phyloP scores from a whole-genome alignment of 75 land plant species.

The Picea sitchensis region DNA sequence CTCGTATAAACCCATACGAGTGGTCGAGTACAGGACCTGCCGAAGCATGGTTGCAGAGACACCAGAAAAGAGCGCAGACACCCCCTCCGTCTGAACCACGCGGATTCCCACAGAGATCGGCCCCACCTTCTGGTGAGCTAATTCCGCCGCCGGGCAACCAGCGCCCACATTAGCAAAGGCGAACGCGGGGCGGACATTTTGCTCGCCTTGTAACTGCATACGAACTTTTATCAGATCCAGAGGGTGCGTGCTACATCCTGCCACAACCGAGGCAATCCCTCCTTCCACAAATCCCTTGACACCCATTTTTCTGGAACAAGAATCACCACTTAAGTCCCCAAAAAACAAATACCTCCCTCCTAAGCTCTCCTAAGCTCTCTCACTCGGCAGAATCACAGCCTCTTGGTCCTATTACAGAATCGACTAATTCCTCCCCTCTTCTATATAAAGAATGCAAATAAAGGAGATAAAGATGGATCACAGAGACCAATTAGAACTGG shows the following conservation, averaged over 20 bases:
- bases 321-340: background rate
- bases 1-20: conserved; percentile 90
- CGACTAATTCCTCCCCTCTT: background rate
- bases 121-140: conserved; percentile 20
- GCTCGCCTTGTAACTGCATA: conserved; percentile 88
- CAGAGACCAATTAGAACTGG: conserved; percentile 10
- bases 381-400: background rate
- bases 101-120: conserved; percentile 47
- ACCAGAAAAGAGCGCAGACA: conserved; percentile 64
- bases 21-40: conserved; percentile 83
- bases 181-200: conserved; percentile 12
- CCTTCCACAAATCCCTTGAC: conserved; percentile 78
- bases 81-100: conserved; percentile 65
- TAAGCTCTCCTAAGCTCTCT: background rate
- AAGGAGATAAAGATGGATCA: too few species aligned
- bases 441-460: too few species aligned
- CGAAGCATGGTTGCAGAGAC: conserved; percentile 89
- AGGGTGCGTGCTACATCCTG: conserved; percentile 83
- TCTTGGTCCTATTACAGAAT: background rate
- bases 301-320: conserved; percentile 31
- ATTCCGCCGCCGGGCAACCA: conserved; percentile 1
- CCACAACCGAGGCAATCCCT: conserved; percentile 77
- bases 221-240: conserved; percentile 89
- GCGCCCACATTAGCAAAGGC: conserved; percentile 13
- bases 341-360: background rate